Evolutionary conservation across 495 filamentous ascomycete species (phyloP).

Genomic region (Neurospora sp.): DNA sequence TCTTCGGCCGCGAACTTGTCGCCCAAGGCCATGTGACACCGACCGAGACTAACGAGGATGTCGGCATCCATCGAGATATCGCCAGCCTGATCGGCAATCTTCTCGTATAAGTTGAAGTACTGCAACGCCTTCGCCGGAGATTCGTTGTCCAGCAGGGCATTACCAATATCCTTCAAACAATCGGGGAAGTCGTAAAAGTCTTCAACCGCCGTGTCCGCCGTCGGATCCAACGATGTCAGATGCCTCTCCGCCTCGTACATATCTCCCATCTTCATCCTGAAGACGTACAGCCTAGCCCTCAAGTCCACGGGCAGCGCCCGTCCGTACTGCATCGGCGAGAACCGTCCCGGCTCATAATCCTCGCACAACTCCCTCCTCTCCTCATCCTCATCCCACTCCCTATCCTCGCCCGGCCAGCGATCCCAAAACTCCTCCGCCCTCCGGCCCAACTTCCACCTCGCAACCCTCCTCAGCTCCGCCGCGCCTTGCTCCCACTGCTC

Average conservation of each 20-base stretch:
- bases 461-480: conserved; percentile 53
- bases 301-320: conserved; percentile 70
- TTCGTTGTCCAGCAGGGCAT: conserved; percentile 49
- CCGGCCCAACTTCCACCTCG: conserved; percentile 76
- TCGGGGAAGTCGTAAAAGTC: conserved; percentile 56
- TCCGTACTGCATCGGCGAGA: conserved; percentile 56
- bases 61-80: conserved; percentile 47
- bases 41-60: conserved; percentile 60
- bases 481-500: conserved; percentile 55
- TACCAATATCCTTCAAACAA: conserved; percentile 64
- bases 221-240: conserved; percentile 48
- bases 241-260: conserved; percentile 59
- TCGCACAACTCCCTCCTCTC: conserved; percentile 51
- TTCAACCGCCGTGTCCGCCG: conserved; percentile 36
- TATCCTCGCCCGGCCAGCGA: conserved; percentile 61
- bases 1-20: conserved; percentile 59
- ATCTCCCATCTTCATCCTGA: conserved; percentile 59
- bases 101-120: conserved; percentile 62
- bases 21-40: conserved; percentile 57
- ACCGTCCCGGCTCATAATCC: conserved; percentile 41
- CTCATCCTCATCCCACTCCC: conserved; percentile 81
- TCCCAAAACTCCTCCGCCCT: conserved; percentile 73
- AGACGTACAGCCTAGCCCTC: conserved; percentile 76
- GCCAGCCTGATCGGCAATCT: conserved; percentile 43
- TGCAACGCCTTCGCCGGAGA: conserved; percentile 54